A percentile compares a stretch with the other conserved stretches of the same genome.
These are phyloP conservation scores for Chrysosporium keratinophilum DNA, from an alignment of 2,329 filamentous ascomycete species.

Conservation along the genomic window DNA sequence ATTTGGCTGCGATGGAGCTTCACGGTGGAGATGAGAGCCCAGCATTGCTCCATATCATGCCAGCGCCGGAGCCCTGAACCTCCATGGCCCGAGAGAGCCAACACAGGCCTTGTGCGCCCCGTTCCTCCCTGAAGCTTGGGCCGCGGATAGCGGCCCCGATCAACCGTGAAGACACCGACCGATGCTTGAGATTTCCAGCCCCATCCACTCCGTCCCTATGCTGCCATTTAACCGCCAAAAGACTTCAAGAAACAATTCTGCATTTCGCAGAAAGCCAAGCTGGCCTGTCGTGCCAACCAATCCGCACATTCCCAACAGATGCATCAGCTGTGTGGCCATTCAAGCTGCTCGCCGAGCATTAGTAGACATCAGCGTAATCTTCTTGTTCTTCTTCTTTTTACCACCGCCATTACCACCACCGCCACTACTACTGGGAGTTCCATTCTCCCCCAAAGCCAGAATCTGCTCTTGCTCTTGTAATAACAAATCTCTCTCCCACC, in stretches of 20 bases:
- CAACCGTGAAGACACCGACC: no score
- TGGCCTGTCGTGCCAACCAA: not conserved
- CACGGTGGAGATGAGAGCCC: no score
- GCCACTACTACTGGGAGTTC: conserved; percentile 10
- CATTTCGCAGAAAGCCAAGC: no score
- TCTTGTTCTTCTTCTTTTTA: conserved; percentile 57
- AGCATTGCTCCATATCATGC: no score
- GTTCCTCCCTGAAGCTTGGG: no score
- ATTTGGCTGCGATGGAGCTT: no score
- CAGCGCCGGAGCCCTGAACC: not conserved
- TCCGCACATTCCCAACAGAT: not conserved
- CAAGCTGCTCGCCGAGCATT: conserved; percentile 50
- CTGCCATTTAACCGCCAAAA: no score
- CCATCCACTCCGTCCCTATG: no score
- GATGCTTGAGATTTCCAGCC: no score
- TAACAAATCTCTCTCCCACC: conserved; percentile 64
- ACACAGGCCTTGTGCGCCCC: not conserved
- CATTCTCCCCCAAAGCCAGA: conserved; percentile 10
- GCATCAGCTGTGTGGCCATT: conserved; percentile 11
- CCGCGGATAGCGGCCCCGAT: no score
- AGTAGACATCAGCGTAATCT: conserved; percentile 60
- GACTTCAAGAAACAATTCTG: no score
- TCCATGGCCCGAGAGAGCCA: not conserved
- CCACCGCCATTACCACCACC: conserved; percentile 16
- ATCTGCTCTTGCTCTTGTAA: conserved; percentile 19